phyloP scores from a whole-genome alignment of 192 early-diverging fungal genomes.

The Linnemannia hyalina region DNA sequence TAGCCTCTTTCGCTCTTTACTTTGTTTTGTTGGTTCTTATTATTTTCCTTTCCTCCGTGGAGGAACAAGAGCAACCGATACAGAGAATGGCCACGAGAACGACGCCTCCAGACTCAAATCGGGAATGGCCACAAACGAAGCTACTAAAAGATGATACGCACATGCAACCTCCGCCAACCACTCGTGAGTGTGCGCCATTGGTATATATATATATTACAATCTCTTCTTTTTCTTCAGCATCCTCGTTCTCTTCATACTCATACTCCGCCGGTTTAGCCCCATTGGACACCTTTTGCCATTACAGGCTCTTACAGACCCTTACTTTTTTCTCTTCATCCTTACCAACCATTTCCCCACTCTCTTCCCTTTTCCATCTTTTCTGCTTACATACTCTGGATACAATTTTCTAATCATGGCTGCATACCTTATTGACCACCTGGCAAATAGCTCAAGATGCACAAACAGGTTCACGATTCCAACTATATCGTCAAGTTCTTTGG shows the following conservation, averaged over 20 bases:
- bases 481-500: conserved; percentile 61
- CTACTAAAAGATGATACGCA: background rate
- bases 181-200: background rate
- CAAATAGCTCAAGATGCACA: conserved; percentile 56
- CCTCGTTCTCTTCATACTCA: background rate
- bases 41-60: background rate
- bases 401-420: background rate
- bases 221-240: background rate
- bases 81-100: background rate
- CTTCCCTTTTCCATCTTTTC: background rate
- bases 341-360: conserved; percentile 3
- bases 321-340: background rate
- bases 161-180: conserved; percentile 6
- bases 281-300: background rate
- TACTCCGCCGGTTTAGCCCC: conserved; percentile 1
- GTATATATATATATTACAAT: background rate
- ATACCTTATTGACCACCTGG: background rate
- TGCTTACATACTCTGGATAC: background rate
- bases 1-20: background rate
- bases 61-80: background rate
- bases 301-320: background rate
- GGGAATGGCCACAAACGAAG: background rate
- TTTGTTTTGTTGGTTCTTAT: background rate
- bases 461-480: conserved; percentile 57
- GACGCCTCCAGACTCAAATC: background rate